Percentiles rank a stretch among this genome's conserved stretches.
Conservation (phyloP, 2,329 filamentous ascomycete species). For the Bipolaris cookei region DNA sequence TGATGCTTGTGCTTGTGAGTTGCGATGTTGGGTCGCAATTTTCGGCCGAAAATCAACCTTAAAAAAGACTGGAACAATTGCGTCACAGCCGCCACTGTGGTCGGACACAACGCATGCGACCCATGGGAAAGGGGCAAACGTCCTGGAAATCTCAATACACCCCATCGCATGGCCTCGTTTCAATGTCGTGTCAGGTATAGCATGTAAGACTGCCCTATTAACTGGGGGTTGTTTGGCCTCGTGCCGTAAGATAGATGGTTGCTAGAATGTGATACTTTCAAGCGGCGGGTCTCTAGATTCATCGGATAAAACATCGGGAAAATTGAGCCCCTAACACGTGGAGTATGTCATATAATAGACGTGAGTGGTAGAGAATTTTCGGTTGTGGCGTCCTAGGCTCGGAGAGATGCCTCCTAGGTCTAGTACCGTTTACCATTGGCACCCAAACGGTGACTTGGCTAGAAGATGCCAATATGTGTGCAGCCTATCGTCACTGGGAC, state of each 20-base stretch:
- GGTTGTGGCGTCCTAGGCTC: slow-evolving; percentile 10
- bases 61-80: background rate
- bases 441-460: background rate
- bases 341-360: background rate
- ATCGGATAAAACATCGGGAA: background rate
- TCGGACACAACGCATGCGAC: background rate
- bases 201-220: slow-evolving; percentile 9
- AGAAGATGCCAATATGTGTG: background rate
- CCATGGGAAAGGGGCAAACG: background rate
- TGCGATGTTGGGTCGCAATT: background rate
- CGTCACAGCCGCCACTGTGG: background rate
- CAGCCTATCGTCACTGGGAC: background rate
- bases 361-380: slow-evolving; percentile 2
- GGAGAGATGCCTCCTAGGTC: slow-evolving; percentile 8
- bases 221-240: background rate
- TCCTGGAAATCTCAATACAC: background rate
- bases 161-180: slow-evolving; percentile 6
- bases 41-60: background rate
- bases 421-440: background rate
- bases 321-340: background rate
- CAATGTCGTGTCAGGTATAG: slow-evolving; percentile 7
- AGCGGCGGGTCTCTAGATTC: background rate
- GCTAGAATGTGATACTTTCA: background rate
- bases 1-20: background rate
- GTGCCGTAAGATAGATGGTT: background rate